Evolutionary conservation across 2,329 filamentous ascomycete species (phyloP), one percentile per base, ranked within the genome.

Genomic region (Colletotrichum sp.): DNA sequence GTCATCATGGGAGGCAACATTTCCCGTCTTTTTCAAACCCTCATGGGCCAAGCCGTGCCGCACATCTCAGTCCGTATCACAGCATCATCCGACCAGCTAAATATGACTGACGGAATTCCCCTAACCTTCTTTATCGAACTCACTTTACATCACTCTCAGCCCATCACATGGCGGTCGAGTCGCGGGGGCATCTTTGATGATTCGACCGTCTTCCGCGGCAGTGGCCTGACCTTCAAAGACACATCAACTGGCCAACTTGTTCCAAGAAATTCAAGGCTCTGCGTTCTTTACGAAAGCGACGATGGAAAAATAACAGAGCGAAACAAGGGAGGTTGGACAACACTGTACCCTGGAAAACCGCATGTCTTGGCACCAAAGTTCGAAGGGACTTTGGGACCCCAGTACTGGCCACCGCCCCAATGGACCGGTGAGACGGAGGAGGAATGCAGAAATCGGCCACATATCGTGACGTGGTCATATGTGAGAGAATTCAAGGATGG

Each of bases 221-320:
- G 0, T 9, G 55, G 55, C 55, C 18, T 59, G 21, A 59, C 55
- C 5, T 59, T 59, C 55, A 59, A 8, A 16, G 8, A 59, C 55
- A 59, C 55, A 16, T 24, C 55, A 0, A 4, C 55, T 6, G 55
- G 55, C 15, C 21, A 59, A 12, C 55, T 24, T 24, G 24, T 59
- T 2, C 52, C 52, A 24, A 24, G 52, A 13, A 12, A 21, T 21
- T 7, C n/a, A n/a, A n/a, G 6, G 8, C 26, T 57, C 21, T 10
- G 7, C 52, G 16, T 57, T 18, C 7, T 8, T 24, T 0, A 1
- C 12, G 52, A 57, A 1, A 1, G 1, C 0, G 21, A 10, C 13
- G 21, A 24, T 4, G 5, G 4, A 0, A 16, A 57, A 15, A 21
- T 52, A 52, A 52, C n/a, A 0, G n/a, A 52, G 21, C 0, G 18